These are phyloP conservation scores for Colletotrichum agaves DNA, from an alignment of 2,329 filamentous ascomycete genomes.

Conservation along the genomic window DNA sequence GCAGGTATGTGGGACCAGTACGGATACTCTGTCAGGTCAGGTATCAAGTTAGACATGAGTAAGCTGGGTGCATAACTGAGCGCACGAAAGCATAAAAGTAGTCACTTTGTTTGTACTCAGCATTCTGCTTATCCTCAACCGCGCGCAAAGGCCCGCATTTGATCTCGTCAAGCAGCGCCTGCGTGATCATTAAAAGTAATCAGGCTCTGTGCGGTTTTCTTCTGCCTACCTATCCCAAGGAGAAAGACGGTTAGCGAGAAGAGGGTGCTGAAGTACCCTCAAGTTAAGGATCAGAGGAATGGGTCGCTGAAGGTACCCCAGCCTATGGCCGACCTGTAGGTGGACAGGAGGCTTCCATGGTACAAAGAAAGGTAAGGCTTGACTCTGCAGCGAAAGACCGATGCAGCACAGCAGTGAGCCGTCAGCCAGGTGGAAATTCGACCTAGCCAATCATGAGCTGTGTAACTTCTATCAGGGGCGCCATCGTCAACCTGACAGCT, in stretches of 20 bases:
- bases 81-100: conserved; percentile 6
- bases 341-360: not conserved
- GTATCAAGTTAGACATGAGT: conserved; percentile 4
- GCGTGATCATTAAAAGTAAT: conserved; percentile 7
- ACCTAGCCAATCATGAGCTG: too few relatives aligned
- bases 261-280: not conserved
- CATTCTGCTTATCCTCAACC: not conserved
- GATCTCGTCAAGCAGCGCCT: not conserved
- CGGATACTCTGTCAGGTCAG: not conserved
- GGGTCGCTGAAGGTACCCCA: not conserved
- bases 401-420: not conserved
- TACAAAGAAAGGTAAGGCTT: not conserved
- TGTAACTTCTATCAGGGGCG: too few relatives aligned
- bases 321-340: not conserved
- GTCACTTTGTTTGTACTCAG: not conserved
- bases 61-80: conserved; percentile 10
- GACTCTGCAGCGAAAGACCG: conserved; percentile 4
- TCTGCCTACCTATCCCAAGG: not conserved
- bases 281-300: not conserved
- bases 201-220: not conserved
- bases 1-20: not conserved
- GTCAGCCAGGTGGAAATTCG: too few relatives aligned
- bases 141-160: not conserved
- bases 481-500: too few relatives aligned
- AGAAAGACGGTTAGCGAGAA: not conserved